Evolutionary conservation across 2,329 filamentous ascomycete species (phyloP), one percentile per base, ranked within the genome.

Genomic region (Fonsecaea pedrosoi): DNA sequence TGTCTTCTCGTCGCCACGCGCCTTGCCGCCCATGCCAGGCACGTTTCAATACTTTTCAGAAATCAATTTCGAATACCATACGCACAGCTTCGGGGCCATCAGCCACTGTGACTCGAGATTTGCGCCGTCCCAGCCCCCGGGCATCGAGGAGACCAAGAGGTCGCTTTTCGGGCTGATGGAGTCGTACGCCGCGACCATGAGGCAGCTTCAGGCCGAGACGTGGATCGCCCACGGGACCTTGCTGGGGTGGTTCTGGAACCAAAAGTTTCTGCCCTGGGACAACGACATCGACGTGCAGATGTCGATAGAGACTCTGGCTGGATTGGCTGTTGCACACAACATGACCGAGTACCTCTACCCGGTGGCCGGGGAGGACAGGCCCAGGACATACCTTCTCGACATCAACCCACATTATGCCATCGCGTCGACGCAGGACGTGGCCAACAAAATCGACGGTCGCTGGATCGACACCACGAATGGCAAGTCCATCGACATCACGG

Each of bases 401-500:
- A 62, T 69, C 48, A 68, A 69, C 59, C 68, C 65, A 10, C 65
- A 65, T 34, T 63, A 64, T 25, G 45, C 57, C 10, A 68, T 55
- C 10, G 30, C 45, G 0, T 68, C 65, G n/a, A 60, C 56, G 6
- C 38, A 34, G 21, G 68, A 69, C 21, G 65, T 68, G 2, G 60
- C 65, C 1, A 69, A 69, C 45, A 68, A 68, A 25, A 69, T 69
- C 37, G 68, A 69, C 53, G 68, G 37, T 5, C 65, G 68, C 8
- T 69, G 68, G 68, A 69, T 69, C 54, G 68, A 69, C 32, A 65
- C 56, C 15, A 54, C 65, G 12, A 69, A 62, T 35, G 68, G 68
- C 3, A 68, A 68, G 42, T 68, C 58, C 34, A 55, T 69, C 1
- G 68, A 69, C 21, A 69, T 69, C 48, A 69, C 68, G 3, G 68